Conservation (phyloP, 306 rosid genomes). For the Luffa aegyptiaca region DNA sequence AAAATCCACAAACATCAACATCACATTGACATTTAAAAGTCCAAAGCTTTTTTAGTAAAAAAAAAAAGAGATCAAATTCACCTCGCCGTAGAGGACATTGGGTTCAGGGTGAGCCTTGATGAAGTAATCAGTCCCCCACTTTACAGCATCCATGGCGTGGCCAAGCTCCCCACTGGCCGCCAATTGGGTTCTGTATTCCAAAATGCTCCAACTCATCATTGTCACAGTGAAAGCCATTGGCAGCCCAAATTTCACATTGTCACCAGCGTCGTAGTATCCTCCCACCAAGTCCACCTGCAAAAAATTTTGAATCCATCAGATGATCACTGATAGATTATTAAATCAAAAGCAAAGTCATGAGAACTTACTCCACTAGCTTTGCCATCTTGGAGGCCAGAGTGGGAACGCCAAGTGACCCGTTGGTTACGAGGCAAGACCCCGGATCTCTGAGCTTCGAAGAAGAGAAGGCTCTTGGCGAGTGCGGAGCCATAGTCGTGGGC, state of each 20-base stretch:
- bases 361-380: slow-evolving; percentile 68
- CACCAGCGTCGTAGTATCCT: slow-evolving; percentile 96
- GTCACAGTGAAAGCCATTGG: slow-evolving; percentile 97
- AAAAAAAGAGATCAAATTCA: not conserved
- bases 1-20: too few species aligned
- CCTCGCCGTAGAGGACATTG: slow-evolving; percentile 91
- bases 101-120: slow-evolving; percentile 89
- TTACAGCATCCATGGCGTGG: slow-evolving; percentile 84
- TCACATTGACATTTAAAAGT: not conserved
- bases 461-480: slow-evolving; percentile 73
- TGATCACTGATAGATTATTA: too few species aligned
- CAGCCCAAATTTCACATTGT: slow-evolving; percentile 91
- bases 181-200: slow-evolving; percentile 81
- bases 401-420: slow-evolving; percentile 81
- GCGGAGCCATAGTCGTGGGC: slow-evolving; percentile 86
- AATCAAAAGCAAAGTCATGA: not conserved
- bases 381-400: slow-evolving; percentile 84
- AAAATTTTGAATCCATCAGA: too few species aligned
- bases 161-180: slow-evolving; percentile 67
- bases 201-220: slow-evolving; percentile 95
- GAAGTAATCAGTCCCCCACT: slow-evolving; percentile 96
- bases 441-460: slow-evolving; percentile 98
- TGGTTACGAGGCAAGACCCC: slow-evolving; percentile 71
- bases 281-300: slow-evolving; percentile 87
- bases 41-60: not conserved